Base-by-base conservation (phyloP, 495 filamentous ascomycete species). In the Massariosphaeria phaeospora region DNA sequence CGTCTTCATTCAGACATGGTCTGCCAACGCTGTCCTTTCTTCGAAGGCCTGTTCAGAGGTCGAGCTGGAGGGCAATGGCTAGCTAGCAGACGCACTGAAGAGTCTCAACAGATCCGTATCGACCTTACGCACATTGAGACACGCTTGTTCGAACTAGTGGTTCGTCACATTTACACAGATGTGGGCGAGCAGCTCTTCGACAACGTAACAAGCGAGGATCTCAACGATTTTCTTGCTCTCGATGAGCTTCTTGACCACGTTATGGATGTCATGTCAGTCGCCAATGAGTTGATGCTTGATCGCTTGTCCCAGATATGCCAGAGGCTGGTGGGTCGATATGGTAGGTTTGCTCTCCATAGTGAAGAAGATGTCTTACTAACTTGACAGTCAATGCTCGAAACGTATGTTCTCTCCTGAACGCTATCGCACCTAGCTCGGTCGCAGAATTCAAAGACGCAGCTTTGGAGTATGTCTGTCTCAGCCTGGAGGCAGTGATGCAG, bases 261-360 rank as follows among this genome's bases (percentile, higher is more conserved):
- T n/a, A 77, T 97, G 71, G 91, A 96, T 53, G 88, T 97, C 26
- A 84, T 95, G 78, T 84, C 81, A 48, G 84, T 89, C 31, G 87
- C 89, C 8, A 87, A 98, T 63, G 93, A 97, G 62, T 75, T 98
- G 53, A 95, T 98, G 90, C 79, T 98, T 30, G 91, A 96, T 66
- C 75, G 89, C 24, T 71, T 98, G 23, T 88, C 85, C 11, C 88
- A 95, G 66, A 81, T 91, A 12, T 97, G 91, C 68, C 93, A 98
- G 64, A 83, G 83, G 49, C 72, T 88, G 36, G 78, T 97, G 53
- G 93, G 93, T n/a, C 79, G 77, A 33, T 95, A 91, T 69, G 85
- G 82, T 84, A 66, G 66, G 76, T 57, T 11, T 40, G n/a, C 10
- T 24, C 18, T 34, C 21, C 5, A 35, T 9, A 25, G 5, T 40